A percentile compares a stretch with the other conserved stretches of the same genome.
Evolutionary conservation across 192 early-diverging fungal genomes (phyloP).

Genomic region (Hyaloraphidium curvatum): DNA sequence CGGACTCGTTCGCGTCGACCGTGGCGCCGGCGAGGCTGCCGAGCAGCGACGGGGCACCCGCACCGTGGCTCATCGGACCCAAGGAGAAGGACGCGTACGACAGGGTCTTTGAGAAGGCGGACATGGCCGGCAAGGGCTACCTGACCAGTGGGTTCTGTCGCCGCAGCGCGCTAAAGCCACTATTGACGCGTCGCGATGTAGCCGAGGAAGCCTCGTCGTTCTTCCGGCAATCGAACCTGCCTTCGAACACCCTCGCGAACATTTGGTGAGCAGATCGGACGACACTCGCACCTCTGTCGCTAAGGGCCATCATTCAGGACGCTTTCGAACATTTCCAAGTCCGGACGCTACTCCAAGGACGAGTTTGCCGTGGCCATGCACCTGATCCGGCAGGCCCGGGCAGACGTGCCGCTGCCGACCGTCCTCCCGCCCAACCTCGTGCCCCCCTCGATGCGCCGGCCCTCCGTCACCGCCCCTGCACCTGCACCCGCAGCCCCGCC

Average conservation of each 20-base stretch:
- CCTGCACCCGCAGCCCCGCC: not conserved
- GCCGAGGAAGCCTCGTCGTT: not conserved
- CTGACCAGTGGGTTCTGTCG: not conserved
- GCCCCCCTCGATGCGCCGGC: not conserved
- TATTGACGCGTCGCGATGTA: not conserved
- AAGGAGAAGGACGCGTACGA: not conserved
- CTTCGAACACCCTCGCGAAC: not conserved
- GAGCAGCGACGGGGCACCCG: not conserved
- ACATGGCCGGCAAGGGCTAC: not conserved
- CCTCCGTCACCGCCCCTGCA: not conserved
- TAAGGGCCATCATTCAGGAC: too few species aligned
- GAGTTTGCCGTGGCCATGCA: constrained; percentile 71
- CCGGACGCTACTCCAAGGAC: constrained; percentile 28
- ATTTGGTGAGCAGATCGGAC: not conserved
- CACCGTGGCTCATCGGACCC: not conserved
- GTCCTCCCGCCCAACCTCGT: not conserved
- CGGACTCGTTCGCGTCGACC: not conserved
- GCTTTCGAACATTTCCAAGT: not conserved
- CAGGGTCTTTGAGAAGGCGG: not conserved
- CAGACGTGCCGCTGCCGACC: not conserved
- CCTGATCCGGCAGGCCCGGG: constrained; percentile 23
- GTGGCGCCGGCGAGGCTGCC: not conserved
- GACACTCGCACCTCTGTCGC: too few species aligned
- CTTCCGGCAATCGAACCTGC: not conserved
- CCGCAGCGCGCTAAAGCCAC: not conserved